These are phyloP conservation scores for Solanum aculeatissimum DNA, from an alignment of 305 asterid genomes.

Conservation along the genomic window DNA sequence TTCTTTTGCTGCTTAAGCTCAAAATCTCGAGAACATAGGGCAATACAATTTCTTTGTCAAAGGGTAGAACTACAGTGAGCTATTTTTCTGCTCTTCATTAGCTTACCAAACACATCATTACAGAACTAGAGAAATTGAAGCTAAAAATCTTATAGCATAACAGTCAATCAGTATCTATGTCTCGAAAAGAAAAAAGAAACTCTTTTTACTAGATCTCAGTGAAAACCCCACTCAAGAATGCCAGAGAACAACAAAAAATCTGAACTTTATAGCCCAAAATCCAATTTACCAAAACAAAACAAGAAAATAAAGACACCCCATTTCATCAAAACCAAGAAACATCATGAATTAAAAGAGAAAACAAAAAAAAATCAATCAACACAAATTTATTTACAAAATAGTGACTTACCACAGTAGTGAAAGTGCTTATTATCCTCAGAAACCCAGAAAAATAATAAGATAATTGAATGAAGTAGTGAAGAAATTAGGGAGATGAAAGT, in stretches of 20 bases:
- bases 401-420: slow-evolving; percentile 26
- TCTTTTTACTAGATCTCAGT: not conserved
- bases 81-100: not conserved
- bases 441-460: slow-evolving; percentile 6
- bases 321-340: not conserved
- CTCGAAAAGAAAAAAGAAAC: not conserved
- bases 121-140: not conserved
- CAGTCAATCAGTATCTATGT: not conserved
- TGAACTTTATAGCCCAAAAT: not conserved
- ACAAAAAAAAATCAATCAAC: not conserved
- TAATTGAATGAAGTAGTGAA: slow-evolving; percentile 7
- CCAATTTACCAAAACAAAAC: not conserved
- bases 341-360: not conserved
- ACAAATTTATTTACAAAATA: not conserved
- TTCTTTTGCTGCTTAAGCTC: not conserved
- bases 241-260: not conserved
- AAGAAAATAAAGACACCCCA: not conserved
- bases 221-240: not conserved
- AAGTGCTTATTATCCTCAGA: slow-evolving; percentile 4
- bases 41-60: not conserved
- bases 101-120: not conserved
- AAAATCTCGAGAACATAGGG: not conserved
- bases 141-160: not conserved
- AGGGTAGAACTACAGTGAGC: not conserved
- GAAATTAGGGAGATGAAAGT: not conserved